Conservation (phyloP, 2,329 filamentous ascomycete species). For the Aureobasidium sp. region DNA sequence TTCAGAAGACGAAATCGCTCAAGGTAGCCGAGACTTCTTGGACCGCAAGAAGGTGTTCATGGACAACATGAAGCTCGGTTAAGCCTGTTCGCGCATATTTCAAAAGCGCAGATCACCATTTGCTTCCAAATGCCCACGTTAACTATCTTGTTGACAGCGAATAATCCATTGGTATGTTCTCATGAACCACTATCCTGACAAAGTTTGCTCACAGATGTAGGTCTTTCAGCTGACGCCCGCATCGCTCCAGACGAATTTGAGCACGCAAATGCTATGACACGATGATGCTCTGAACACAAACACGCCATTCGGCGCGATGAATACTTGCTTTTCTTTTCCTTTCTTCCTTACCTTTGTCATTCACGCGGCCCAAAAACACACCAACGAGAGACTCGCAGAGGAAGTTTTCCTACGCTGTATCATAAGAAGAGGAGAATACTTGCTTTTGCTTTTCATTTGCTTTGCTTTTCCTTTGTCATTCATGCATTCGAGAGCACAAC, state of each 20-base stretch:
- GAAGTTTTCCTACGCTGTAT: neutral
- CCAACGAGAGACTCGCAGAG: neutral
- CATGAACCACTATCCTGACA: neutral
- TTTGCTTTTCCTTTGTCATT: neutral
- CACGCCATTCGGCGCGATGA: neutral
- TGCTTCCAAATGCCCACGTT: too few species aligned
- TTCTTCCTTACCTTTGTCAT: neutral
- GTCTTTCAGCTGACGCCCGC: neutral
- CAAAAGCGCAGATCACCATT: too few species aligned
- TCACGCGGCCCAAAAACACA: neutral
- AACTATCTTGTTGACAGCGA: too few species aligned
- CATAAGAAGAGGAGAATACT: neutral
- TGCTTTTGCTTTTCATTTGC: neutral
- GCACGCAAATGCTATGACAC: neutral
- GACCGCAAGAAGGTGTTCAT: neutral
- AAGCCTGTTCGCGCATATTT: neutral
- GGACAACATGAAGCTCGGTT: neutral
- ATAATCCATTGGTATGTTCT: neutral
- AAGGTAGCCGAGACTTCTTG: neutral
- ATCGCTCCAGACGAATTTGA: neutral
- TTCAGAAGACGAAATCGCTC: neutral
- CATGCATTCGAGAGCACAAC: neutral
- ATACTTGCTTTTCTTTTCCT: neutral
- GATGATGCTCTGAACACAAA: neutral
- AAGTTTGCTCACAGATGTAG: neutral